Conservation (phyloP, 352 stramenopile species). For the Phytophthora pisi region DNA sequence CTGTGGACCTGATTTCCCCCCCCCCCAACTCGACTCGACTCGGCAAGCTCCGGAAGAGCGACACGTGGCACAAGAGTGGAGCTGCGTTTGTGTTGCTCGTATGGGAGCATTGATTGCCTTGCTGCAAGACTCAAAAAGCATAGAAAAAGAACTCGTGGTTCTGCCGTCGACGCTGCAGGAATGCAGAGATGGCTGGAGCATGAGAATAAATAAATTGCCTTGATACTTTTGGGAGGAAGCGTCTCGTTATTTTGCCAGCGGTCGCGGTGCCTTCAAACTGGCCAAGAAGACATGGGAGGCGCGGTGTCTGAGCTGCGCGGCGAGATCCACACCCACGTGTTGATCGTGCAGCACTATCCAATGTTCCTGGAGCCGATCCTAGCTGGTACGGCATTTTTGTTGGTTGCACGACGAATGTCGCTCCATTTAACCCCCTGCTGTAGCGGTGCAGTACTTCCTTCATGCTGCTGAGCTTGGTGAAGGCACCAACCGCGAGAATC, state of each 20-base stretch:
- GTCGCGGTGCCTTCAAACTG: conserved; percentile 3
- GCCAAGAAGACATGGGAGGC: conserved; percentile 50
- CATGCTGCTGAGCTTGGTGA: conserved; percentile 69
- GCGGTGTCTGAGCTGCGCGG: conserved; percentile 69
- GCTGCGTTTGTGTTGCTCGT: not conserved
- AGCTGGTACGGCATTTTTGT: conserved; percentile 28
- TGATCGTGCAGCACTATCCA: conserved; percentile 64
- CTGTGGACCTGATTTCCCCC: conserved; percentile 7
- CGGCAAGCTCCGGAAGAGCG: not conserved
- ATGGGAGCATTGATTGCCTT: not conserved
- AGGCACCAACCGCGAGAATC: conserved; percentile 54
- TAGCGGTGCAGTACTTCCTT: conserved; percentile 73
- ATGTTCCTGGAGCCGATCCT: conserved; percentile 66
- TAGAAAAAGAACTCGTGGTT: conserved; percentile 29
- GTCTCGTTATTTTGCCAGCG: conserved; percentile 17
- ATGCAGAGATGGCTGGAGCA: conserved; percentile 3
- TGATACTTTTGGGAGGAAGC: conserved; percentile 3
- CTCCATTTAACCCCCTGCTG: not conserved
- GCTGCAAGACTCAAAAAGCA: conserved; percentile 8
- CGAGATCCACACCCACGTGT: conserved; percentile 69
- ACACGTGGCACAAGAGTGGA: not conserved
- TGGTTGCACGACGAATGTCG: not conserved
- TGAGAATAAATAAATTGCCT: conserved; percentile 26
- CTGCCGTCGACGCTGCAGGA: not conserved
- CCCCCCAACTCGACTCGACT: not conserved